phyloP scores from a whole-genome alignment of 192 early-diverging fungal genomes.

The Lobosporangium transversale region DNA sequence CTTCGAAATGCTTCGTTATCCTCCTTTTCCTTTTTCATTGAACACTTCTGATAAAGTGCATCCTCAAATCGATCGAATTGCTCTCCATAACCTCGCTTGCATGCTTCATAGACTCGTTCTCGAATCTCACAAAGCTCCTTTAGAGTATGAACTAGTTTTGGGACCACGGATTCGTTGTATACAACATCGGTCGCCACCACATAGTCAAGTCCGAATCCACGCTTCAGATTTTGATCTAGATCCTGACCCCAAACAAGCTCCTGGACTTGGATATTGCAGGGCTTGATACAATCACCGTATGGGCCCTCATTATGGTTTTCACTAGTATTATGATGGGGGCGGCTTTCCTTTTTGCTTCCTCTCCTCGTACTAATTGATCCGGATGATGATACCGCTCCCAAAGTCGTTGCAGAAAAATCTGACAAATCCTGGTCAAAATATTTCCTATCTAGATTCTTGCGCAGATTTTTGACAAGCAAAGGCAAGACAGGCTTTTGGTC shows the following conservation, averaged over 20 bases:
- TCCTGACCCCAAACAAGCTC: constrained; percentile 55
- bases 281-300: too few relatives aligned
- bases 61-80: constrained; percentile 9
- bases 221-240: constrained; percentile 47
- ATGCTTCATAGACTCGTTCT: constrained; percentile 7
- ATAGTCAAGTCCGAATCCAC: constrained; percentile 33
- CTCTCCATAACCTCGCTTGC: constrained; percentile 17
- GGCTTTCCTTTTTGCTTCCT: background rate
- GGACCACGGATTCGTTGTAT: constrained; percentile 55
- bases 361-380: constrained; percentile 8
- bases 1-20: background rate
- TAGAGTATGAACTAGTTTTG: constrained; percentile 47
- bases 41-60: background rate
- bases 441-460: constrained; percentile 52
- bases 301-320: background rate
- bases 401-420: background rate
- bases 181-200: constrained; percentile 57
- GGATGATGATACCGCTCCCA: background rate
- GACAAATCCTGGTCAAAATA: constrained; percentile 26
- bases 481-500: constrained; percentile 57
- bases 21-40: background rate
- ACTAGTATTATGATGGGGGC: too few relatives aligned
- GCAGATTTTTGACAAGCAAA: constrained; percentile 54
- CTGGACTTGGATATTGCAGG: constrained; percentile 44
- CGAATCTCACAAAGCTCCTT: constrained; percentile 33